Conservation (phyloP, 2,329 filamentous ascomycete genomes). For the Colletotrichum sp. region DNA sequence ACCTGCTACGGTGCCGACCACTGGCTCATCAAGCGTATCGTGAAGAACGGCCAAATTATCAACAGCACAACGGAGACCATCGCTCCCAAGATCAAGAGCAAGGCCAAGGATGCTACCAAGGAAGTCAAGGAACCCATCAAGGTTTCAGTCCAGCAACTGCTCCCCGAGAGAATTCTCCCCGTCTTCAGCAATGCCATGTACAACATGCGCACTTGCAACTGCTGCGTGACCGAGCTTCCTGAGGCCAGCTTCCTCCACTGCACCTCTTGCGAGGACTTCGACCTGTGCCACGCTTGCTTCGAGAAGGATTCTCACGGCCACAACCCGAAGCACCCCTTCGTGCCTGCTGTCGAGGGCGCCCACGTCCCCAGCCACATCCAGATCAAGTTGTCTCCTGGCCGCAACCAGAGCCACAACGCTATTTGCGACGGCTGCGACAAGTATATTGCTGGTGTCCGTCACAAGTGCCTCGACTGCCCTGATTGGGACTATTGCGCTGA, state of each 20-base stretch:
- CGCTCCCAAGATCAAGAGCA: slow-evolving; percentile 62
- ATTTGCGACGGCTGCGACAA: slow-evolving; percentile 95
- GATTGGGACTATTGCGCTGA: slow-evolving; percentile 94
- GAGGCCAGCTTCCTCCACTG: slow-evolving; percentile 88
- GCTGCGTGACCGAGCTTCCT: slow-evolving; percentile 69
- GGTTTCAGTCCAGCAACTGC: neutral
- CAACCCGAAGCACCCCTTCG: slow-evolving; percentile 85
- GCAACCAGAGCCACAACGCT: slow-evolving; percentile 82
- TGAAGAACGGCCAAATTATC: slow-evolving; percentile 78
- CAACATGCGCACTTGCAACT: slow-evolving; percentile 73
- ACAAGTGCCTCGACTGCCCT: slow-evolving; percentile 97
- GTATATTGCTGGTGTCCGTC: slow-evolving; percentile 84
- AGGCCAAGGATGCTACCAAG: slow-evolving; percentile 27
- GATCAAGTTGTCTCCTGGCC: slow-evolving; percentile 77
- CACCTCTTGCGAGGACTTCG: slow-evolving; percentile 84
- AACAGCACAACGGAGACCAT: slow-evolving; percentile 87
- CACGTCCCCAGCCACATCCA: slow-evolving; percentile 66
- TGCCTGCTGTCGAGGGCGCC: slow-evolving; percentile 68
- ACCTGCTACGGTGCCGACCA: slow-evolving; percentile 81
- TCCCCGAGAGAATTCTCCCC: neutral
- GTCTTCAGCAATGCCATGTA: slow-evolving; percentile 14
- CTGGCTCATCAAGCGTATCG: slow-evolving; percentile 92
- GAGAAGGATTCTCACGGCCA: slow-evolving; percentile 81
- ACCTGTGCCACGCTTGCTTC: slow-evolving; percentile 88
- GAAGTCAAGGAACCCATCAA: slow-evolving; percentile 24